Percentiles rank a stretch among this genome's conserved stretches.
Conservation (phyloP, 192 early-diverging fungal species). For the Coemansia sp. region DNA sequence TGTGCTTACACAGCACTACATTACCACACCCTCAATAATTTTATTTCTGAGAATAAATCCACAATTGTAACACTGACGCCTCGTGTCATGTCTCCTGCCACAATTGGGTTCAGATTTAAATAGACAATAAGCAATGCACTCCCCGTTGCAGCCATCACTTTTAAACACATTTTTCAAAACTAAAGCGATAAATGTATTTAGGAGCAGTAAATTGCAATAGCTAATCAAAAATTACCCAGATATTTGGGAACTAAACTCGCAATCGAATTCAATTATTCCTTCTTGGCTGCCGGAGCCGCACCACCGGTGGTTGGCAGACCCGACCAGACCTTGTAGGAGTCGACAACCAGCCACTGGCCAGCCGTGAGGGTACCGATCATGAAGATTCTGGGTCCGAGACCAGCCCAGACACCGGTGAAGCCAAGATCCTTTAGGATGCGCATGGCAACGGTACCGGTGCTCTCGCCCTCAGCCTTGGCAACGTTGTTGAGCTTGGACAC, state of each 20-base stretch:
- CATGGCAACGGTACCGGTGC: slow-evolving; percentile 50
- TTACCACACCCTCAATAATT: no score
- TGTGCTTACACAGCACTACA: no score
- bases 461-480: slow-evolving; percentile 59
- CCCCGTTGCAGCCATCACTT: no score
- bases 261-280: slow-evolving; percentile 32
- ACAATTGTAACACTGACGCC: no score
- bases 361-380: slow-evolving; percentile 93
- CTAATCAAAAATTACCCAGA: neutral
- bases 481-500: slow-evolving; percentile 69
- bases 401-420: slow-evolving; percentile 70
- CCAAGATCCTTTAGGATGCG: slow-evolving; percentile 65
- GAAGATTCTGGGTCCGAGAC: slow-evolving; percentile 80
- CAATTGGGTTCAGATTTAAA: no score
- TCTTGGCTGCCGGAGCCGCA: slow-evolving; percentile 48
- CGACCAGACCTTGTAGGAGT: slow-evolving; percentile 73
- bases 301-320: slow-evolving; percentile 69
- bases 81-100: no score
- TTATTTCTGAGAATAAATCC: no score
- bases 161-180: no score
- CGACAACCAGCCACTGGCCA: slow-evolving; percentile 83
- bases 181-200: no score
- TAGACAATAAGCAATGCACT: no score
- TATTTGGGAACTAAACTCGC: neutral
- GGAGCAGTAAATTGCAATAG: no score